Base-by-base conservation (phyloP, 441 rosid species). In the Jatropha multifida region DNA sequence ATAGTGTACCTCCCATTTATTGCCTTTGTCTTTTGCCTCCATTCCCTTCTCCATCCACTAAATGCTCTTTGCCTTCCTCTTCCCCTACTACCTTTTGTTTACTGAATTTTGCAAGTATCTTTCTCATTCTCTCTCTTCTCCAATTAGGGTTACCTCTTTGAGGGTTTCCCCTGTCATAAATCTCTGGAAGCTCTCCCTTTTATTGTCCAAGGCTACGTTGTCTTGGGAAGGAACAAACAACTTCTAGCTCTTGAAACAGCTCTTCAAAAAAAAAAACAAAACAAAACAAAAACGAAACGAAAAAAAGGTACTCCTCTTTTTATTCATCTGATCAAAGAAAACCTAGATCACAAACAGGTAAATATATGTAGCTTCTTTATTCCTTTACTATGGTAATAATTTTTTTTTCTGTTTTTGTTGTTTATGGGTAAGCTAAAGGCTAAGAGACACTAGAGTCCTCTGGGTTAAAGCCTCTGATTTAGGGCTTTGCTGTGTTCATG, bases 21-120 rank as follows among this genome's bases (percentile, higher is more conserved):
- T 88, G 75, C 86, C 85, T 82, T 87, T 91, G 89, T 90, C 96
- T 90, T 88, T 88, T 88, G 88, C 92, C 82, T 84, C 84, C 86
- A 79, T 82, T 85, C 46, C 79, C 79, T 77, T 81, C 88, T 82
- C 88, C 87, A 60, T 81, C 85, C 90, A 85, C 88, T 84, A 76
- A 87, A 81, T 88, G 78, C 86, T 83, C 89, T 81, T 81, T 87
- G 89, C 84, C 91, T 80, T 86, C 83, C 32, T 67, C 74, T 38
- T 41, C 75, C 46, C 42, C 68, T 18, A 2, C 60, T 70, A 27
- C 69, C 76, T 73, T 81, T 74, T 74, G 58, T 11, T 79, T 79
- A 64, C 80, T 77, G 77, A 70, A 80, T 69, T 65, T 65, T 67
- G 71, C 74, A 59, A 65, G 71, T 71, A 78, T 68, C 75, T 78